These are phyloP conservation scores for Trichoderma oligosporum DNA, from an alignment of 2,329 filamentous ascomycete species.

Conservation along the genomic window DNA sequence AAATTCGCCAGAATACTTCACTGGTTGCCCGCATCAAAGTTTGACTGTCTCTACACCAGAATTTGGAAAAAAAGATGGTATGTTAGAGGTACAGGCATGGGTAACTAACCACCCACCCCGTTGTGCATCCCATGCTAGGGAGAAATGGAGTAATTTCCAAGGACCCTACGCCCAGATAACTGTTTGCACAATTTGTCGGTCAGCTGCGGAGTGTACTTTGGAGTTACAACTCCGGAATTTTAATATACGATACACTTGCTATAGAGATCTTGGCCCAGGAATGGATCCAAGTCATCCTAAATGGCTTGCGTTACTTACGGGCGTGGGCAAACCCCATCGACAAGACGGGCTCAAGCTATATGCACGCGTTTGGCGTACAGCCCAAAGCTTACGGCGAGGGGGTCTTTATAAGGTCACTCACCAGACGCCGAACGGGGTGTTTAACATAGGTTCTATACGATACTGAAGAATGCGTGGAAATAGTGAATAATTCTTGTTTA, in stretches of 20 bases:
- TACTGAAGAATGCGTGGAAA: not conserved
- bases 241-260: conserved; percentile 6
- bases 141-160: conserved; percentile 1
- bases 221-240: not conserved
- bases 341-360: not conserved
- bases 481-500: not conserved
- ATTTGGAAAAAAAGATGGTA: not conserved
- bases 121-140: not conserved
- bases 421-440: not conserved
- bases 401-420: not conserved
- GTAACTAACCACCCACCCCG: not conserved
- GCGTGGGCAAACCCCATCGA: not conserved
- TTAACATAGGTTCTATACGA: not conserved
- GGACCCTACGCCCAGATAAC: not conserved
- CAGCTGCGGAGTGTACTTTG: conserved; percentile 7
- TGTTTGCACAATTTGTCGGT: conserved; percentile 3
- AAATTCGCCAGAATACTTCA: not conserved
- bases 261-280: conserved; percentile 3
- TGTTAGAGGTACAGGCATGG: not conserved
- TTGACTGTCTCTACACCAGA: not conserved
- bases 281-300: not conserved
- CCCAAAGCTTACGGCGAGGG: not conserved
- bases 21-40: conserved; percentile 6
- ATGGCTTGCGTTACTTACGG: conserved; percentile 2
- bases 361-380: not conserved